Evolutionary conservation across 148 eudicot species (phyloP), one percentile per base, ranked within the genome.

Genomic region (Camellia sinensis): DNA sequence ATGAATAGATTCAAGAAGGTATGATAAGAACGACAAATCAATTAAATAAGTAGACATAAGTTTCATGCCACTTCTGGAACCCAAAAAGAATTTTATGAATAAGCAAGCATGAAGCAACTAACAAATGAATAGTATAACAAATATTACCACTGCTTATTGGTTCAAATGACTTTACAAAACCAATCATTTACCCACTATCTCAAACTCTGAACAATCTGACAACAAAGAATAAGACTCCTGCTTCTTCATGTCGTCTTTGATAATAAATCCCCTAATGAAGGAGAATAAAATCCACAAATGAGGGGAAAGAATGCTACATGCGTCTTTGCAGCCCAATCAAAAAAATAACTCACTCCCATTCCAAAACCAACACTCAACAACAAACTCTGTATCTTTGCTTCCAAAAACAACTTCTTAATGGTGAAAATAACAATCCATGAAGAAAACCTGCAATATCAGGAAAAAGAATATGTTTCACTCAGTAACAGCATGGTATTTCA

Each of bases 391-490:
- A 70, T 64, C 63, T 82, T 71, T 52, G 61, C 69, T 76, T 77
- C 76, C 76, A 77, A 82, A 81, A 66, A 73, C 19, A 59, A 52
- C 53, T 56, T 44, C 62, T 48, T 64, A 59, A 29, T 29, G 2
- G 40, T 29, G 41, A 29, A 76, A 71, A 60, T 6, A 60, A 70
- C 84, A 82, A 71, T 76, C 80, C 71, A 71, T 6, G 13, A 70
- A 63, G 43, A 67, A 56, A 37, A 71, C 84, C 84, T 82, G 84
- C 65, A 77, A 75, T 21, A 63, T n/a, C 14, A 67, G 57, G 37
- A 44, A 64, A 80, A 74, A 6, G 0, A n/a, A 18, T 13, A 40
- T 7, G 22, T 45, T 43, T 44, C 59, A 41, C n/a, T 69, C 52
- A 17, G 46, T 14, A 59, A 22, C 3, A 19, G 29, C 7, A 3